Base-by-base conservation (phyloP, 1,284 basidiomycete genomes). In the Irpex lacteus region DNA sequence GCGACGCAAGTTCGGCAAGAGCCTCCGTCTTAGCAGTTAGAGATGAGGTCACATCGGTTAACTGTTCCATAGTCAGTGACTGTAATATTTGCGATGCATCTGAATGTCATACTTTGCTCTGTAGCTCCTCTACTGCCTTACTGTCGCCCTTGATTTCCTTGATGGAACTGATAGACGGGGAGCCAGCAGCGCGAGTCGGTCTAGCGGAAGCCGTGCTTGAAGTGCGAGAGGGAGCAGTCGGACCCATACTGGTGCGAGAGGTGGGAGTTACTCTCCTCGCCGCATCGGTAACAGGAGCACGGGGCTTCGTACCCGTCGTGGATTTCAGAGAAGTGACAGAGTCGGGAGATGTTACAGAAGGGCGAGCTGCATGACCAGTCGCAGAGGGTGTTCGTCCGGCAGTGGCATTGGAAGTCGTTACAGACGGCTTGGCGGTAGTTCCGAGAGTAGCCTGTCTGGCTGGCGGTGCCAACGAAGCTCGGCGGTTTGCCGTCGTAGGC, bases 131-230 rank as follows among this genome's bases (percentile, higher is more conserved):
- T 26, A 85, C 67, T 15, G 74, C 80, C 69, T 84, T 84, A n/a
- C 73, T 78, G 68, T 87, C 86, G 67, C 86, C 88, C 67, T 82
- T 85, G 9, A 88, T 78, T 69, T 91, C 91, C 65, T 80, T 83
- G 64, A 92, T 86, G 3, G 90, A 90, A 11, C 88, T 83, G 59
- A 92, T 85, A 3, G 90, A 91, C 13, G 80, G 77, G 32, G 82
- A 70, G 21, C 76, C 77, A 13, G 76, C 68, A 13, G 82, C 75
- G 40, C 85, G 80, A 54, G 80, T 72, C 26, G 80, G 68, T 61
- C 78, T 80, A 19, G 74, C 67, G 38, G 72, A 68, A 13, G 73
- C 60, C 1, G 70, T 69, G 54, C 75, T 73, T 1, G 76, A 61
- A 9, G 74, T 72, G 21, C 71, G 65, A 47, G 63, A 70, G 2